Evolutionary conservation across 495 filamentous ascomycete genomes (phyloP).

Genomic region (Penicillium cosmopolitanum): DNA sequence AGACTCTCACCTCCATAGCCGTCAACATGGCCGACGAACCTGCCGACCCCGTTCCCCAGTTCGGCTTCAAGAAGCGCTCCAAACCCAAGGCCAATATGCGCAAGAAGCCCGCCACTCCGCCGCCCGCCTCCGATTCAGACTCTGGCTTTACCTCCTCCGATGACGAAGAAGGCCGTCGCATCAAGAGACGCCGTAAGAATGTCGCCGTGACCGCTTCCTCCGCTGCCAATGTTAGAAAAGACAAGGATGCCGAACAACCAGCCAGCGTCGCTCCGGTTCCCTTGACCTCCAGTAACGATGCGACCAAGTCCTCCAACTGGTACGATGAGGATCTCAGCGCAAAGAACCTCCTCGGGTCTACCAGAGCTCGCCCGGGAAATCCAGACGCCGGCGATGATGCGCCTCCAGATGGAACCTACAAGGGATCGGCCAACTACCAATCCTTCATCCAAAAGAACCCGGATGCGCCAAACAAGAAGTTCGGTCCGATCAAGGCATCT

Average conservation of each 20-base stretch:
- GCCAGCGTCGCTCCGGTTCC: conserved; percentile 52
- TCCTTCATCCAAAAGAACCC: conserved; percentile 82
- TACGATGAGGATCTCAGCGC: conserved; percentile 67
- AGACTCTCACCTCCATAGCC: neutral
- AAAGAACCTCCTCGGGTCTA: conserved; percentile 68
- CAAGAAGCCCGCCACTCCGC: conserved; percentile 83
- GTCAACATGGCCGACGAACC: conserved; percentile 24
- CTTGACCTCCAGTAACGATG: conserved; percentile 75
- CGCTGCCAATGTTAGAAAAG: conserved; percentile 40
- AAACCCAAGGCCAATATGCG: conserved; percentile 78
- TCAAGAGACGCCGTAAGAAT: conserved; percentile 80
- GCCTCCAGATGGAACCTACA: conserved; percentile 71
- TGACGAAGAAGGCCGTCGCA: conserved; percentile 69
- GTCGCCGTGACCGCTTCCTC: conserved; percentile 61
- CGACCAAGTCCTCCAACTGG: conserved; percentile 93
- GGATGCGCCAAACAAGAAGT: conserved; percentile 68
- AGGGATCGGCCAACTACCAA: conserved; percentile 70
- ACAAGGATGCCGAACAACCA: conserved; percentile 59
- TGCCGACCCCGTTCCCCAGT: conserved; percentile 28
- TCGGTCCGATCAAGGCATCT: conserved; percentile 86
- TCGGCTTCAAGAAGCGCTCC: conserved; percentile 82
- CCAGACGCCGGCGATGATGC: conserved; percentile 26
- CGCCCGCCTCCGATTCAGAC: conserved; percentile 60
- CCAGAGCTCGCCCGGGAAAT: conserved; percentile 39
- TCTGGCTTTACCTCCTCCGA: conserved; percentile 76